Base-by-base conservation (phyloP, 83 land plant genomes). In the Diphasiastrum complanatum region DNA sequence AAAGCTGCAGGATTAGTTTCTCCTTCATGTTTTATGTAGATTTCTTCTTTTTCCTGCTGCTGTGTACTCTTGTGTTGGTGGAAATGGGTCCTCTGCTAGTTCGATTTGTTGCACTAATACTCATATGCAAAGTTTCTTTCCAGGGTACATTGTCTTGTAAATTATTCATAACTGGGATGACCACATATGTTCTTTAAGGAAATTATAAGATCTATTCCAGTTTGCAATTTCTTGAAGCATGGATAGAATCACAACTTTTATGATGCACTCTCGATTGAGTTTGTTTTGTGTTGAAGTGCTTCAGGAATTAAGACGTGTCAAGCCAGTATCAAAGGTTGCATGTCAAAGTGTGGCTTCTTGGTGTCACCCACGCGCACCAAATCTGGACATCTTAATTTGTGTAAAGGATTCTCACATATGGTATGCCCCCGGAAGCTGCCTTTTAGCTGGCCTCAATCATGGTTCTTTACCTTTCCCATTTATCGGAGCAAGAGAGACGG, bases 341-440 rank as follows among this genome's bases (percentile, higher is more conserved):
- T 85, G 96, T 57, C 91, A 86, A 51, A 89, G 99, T 86, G 89
- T 93, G 46, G 83, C 99, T 23, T 85, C 99, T 33, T 93, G 99
- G 99, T 89, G 86, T 49, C 99, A 93, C 55, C 99, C 99, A 72
- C 88, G 99, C 23, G 96, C 87, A 26, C 99, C 99, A 46, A 90
- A 76, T 49, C 89, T 89, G 60, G 92, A 86, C 51, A 84, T 93
- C 57, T 74, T 93, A 47, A 84, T 84, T 34, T 93, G 99, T 62
- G 99, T 89, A 12, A 93, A 89, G 67, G 99, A 93, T 63, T 83
- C 96, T 29, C 88, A 89, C 73, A 89, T 93, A 35, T 93, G 99
- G 99, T 93, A 84, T 37, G 75, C n/a, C n/a, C n/a, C n/a, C 37
- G 23, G 29, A 34, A 49, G 29, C 28, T 36, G 31, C 34, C 33